A percentile compares a stretch with the other conserved stretches of the same genome.
Evolutionary conservation across 2,329 filamentous ascomycete species (phyloP).

Genomic region (Alternaria rosae): DNA sequence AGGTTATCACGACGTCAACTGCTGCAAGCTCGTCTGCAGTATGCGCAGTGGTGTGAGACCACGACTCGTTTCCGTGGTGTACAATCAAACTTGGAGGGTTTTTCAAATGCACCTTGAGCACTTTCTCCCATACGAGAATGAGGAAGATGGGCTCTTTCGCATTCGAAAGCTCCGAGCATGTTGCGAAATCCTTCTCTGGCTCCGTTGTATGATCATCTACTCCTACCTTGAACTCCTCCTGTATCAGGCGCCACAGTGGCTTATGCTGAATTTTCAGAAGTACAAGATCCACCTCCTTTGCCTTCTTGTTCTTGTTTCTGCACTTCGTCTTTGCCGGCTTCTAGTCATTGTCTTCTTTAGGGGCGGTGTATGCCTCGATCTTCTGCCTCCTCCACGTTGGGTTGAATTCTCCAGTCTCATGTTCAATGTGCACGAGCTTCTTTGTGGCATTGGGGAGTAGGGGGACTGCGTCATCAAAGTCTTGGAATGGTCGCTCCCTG

Average conservation of each 20-base stretch:
- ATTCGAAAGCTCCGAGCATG: neutral
- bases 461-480: neutral
- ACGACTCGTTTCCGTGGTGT: neutral
- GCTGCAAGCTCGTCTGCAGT: neutral
- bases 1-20: neutral
- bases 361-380: neutral
- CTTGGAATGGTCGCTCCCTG: neutral
- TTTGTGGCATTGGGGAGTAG: neutral
- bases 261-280: neutral
- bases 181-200: neutral
- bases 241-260: neutral
- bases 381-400: neutral
- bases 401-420: neutral
- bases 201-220: neutral
- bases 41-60: neutral
- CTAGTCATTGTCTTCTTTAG: neutral
- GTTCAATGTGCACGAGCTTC: neutral
- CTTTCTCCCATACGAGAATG: neutral
- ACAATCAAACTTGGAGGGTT: neutral
- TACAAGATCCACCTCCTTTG: neutral
- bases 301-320: neutral
- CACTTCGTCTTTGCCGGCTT: neutral
- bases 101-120: neutral
- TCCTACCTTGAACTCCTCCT: neutral
- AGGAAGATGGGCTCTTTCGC: neutral